Conservation (phyloP, 495 filamentous ascomycete species). For the Penicillium atrosanguineum region DNA sequence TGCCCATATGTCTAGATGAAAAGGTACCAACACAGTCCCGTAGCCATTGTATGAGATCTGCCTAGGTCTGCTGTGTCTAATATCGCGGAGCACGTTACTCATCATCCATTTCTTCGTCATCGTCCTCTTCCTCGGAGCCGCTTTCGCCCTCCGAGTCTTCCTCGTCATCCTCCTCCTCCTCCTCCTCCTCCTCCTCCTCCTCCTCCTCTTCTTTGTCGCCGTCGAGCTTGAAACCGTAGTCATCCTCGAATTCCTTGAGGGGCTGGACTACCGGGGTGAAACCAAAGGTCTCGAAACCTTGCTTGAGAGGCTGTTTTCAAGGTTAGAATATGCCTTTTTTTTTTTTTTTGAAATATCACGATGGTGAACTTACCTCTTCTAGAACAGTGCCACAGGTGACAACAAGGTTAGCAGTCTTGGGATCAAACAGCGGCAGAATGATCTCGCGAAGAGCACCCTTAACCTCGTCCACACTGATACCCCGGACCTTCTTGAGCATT, state of each 20-base stretch:
- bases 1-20: background rate
- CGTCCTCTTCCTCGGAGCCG: conserved; percentile 43
- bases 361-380: conserved; percentile 62
- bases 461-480: conserved; percentile 74
- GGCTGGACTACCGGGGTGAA: conserved; percentile 74
- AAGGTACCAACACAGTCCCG: background rate
- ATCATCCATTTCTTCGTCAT: conserved; percentile 24
- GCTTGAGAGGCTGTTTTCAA: conserved; percentile 59
- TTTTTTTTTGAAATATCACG: background rate
- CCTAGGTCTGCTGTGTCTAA: conserved; percentile 8
- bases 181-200: conserved; percentile 61
- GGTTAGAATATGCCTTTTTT: background rate
- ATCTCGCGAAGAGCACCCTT: conserved; percentile 70
- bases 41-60: conserved; percentile 13
- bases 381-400: conserved; percentile 86
- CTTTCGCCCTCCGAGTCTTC: conserved; percentile 38
- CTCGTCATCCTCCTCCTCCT: conserved; percentile 59
- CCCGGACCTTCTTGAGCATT: conserved; percentile 72
- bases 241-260: conserved; percentile 83
- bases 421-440: conserved; percentile 73
- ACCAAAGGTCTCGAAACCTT: conserved; percentile 67
- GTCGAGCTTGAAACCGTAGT: conserved; percentile 79
- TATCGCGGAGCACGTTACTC: conserved; percentile 19
- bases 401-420: conserved; percentile 74
- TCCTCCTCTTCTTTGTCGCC: conserved; percentile 66